Conservation (phyloP, 371 early-diverging fungal genomes). For the Circinella minor region DNA sequence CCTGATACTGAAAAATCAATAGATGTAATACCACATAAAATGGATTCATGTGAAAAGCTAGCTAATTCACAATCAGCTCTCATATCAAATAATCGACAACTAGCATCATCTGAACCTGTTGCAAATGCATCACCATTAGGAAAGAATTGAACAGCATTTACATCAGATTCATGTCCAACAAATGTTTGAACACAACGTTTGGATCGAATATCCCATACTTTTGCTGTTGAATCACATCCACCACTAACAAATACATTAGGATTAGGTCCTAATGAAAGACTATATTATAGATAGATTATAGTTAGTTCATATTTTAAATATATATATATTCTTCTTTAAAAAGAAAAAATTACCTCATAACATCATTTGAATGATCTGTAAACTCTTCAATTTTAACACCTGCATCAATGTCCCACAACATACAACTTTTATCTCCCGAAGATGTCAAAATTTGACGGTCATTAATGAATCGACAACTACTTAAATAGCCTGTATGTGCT, state of each 20-base stretch:
- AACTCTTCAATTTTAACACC: constrained; percentile 93
- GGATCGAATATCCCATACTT: constrained; percentile 98
- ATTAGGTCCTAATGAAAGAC: constrained; percentile 88
- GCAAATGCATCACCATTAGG: constrained; percentile 97
- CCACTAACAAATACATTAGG: constrained; percentile 96
- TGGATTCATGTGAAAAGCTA: constrained; percentile 95
- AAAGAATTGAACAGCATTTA: constrained; percentile 98
- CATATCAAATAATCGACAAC: constrained; percentile 96
- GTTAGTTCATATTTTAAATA: background rate
- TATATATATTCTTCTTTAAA: constrained; percentile 6
- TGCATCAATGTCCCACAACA: constrained; percentile 98
- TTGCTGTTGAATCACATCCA: constrained; percentile 98
- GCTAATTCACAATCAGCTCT: constrained; percentile 97
- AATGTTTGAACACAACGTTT: constrained; percentile 97
- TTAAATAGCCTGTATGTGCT: constrained; percentile 97
- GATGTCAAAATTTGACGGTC: constrained; percentile 93
- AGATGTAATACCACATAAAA: constrained; percentile 97
- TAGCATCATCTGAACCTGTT: constrained; percentile 97
- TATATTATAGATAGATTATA: constrained; percentile 25
- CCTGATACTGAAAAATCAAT: constrained; percentile 96
- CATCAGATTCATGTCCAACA: constrained; percentile 97
- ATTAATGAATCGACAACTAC: constrained; percentile 93
- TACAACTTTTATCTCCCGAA: constrained; percentile 97
- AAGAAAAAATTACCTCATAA: constrained; percentile 76
- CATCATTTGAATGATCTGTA: constrained; percentile 95